Percentiles rank a stretch among this genome's conserved stretches.
These are phyloP conservation scores for Penicillium sp. DNA, from an alignment of 2,329 filamentous ascomycete species.

Conservation along the genomic window DNA sequence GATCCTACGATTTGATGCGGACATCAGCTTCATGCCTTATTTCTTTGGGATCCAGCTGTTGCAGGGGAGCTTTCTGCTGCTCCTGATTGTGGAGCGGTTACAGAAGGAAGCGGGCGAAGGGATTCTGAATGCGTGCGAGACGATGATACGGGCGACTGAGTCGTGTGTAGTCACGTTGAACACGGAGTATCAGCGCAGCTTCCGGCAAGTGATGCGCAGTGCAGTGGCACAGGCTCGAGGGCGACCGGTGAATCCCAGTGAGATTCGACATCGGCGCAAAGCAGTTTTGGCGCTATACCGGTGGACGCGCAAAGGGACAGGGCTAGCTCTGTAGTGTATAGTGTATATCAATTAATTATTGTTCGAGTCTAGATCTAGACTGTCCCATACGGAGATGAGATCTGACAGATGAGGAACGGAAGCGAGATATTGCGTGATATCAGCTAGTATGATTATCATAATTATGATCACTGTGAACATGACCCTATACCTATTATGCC, in stretches of 20 bases:
- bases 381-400: too few relatives aligned
- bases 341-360: background rate
- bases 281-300: conserved; percentile 85
- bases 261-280: conserved; percentile 81
- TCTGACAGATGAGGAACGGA: too few relatives aligned
- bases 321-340: conserved; percentile 62
- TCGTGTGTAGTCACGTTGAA: conserved; percentile 90
- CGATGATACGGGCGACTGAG: conserved; percentile 88
- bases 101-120: conserved; percentile 83
- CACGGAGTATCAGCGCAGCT: conserved; percentile 94
- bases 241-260: conserved; percentile 79
- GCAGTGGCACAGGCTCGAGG: conserved; percentile 86
- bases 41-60: conserved; percentile 94
- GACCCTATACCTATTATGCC: too few relatives aligned
- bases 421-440: too few relatives aligned
- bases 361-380: too few relatives aligned
- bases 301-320: conserved; percentile 90
- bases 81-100: conserved; percentile 87
- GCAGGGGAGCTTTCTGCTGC: conserved; percentile 84
- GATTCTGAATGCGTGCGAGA: conserved; percentile 87
- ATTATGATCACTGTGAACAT: too few relatives aligned
- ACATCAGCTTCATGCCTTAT: conserved; percentile 94
- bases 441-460: too few relatives aligned
- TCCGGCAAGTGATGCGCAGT: conserved; percentile 92
- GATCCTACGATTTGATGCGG: conserved; percentile 87